Percentiles rank a stretch among this genome's conserved stretches.
These are phyloP conservation scores for Cystobasidium pallidum DNA, from an alignment of 1,284 basidiomycete species.

Conservation along the genomic window DNA sequence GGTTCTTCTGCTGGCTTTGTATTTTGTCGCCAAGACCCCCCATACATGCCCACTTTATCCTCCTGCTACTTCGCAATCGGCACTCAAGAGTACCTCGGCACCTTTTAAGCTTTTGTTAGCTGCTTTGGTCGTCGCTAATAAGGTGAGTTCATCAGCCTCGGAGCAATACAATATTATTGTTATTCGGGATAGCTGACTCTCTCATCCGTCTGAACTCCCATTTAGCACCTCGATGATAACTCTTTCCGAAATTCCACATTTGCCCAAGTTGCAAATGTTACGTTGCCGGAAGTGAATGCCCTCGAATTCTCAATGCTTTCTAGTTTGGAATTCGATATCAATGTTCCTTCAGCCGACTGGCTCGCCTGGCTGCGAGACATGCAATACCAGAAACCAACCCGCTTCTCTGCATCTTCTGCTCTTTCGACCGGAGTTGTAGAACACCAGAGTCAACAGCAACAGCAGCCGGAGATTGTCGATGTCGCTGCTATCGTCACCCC, in stretches of 20 bases:
- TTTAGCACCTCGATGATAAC: constrained; percentile 52
- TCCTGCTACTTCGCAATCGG: constrained; percentile 48
- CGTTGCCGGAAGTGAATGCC: constrained; percentile 51
- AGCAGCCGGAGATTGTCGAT: constrained; percentile 4
- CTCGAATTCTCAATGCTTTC: constrained; percentile 50
- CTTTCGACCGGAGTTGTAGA: neutral
- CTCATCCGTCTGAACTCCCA: neutral
- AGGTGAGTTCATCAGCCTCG: constrained; percentile 40
- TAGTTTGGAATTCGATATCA: constrained; percentile 49
- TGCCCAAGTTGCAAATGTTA: constrained; percentile 50
- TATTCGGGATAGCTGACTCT: too few species aligned
- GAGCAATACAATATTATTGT: too few species aligned
- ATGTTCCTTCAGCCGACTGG: constrained; percentile 49
- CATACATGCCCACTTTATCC: constrained; percentile 46
- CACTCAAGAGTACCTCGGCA: constrained; percentile 46
- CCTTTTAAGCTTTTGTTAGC: constrained; percentile 53
- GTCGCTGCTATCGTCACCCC: constrained; percentile 20
- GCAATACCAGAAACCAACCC: constrained; percentile 33
- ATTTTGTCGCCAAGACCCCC: constrained; percentile 49
- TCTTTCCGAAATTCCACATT: constrained; percentile 52
- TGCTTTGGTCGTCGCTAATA: constrained; percentile 52
- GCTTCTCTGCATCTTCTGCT: neutral
- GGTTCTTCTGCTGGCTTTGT: constrained; percentile 50
- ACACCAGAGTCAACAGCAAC: neutral
- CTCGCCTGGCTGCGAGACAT: constrained; percentile 48